Percentiles rank a stretch among this genome's conserved stretches.
phyloP scores from a whole-genome alignment of 768 basidiomycete genomes.

The Lyophyllum semitale region DNA sequence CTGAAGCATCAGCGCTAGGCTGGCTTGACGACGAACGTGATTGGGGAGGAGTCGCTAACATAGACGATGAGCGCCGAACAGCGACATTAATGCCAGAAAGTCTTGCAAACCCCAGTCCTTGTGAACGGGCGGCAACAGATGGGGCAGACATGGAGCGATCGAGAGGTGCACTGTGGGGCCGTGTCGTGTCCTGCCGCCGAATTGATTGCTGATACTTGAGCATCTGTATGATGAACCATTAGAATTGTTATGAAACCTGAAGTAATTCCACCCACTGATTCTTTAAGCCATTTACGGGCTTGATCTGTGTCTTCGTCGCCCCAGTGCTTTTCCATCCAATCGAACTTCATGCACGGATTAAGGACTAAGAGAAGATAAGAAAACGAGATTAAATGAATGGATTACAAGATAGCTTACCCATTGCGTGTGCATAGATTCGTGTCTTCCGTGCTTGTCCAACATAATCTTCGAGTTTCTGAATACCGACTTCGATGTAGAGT shows the following conservation, averaged over 20 bases:
- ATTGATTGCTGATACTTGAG: conserved; percentile 7
- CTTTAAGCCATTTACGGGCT: conserved; percentile 19
- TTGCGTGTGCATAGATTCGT: conserved; percentile 30
- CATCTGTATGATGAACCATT: neutral
- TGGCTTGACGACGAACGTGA: neutral
- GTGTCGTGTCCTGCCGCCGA: neutral
- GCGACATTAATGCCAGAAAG: conserved; percentile 2
- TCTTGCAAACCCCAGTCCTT: neutral
- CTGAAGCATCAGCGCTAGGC: neutral
- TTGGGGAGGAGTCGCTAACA: neutral
- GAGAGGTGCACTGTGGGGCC: neutral
- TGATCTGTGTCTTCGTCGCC: neutral
- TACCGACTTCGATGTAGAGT: conserved; percentile 24
- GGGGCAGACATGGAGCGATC: neutral
- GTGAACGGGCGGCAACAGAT: neutral
- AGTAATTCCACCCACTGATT: conserved; percentile 14
- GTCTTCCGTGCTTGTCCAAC: conserved; percentile 21
- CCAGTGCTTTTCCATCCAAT: conserved; percentile 21
- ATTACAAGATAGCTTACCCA: conserved; percentile 21
- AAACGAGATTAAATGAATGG: neutral
- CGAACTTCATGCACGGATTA: conserved; percentile 21
- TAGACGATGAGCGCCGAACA: conserved; percentile 2
- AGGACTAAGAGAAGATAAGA: conserved; percentile 15
- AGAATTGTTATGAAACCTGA: neutral
- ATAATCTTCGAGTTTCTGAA: conserved; percentile 35